Conservation (phyloP, 352 stramenopile species). For the Globisporangium spinosum region DNA sequence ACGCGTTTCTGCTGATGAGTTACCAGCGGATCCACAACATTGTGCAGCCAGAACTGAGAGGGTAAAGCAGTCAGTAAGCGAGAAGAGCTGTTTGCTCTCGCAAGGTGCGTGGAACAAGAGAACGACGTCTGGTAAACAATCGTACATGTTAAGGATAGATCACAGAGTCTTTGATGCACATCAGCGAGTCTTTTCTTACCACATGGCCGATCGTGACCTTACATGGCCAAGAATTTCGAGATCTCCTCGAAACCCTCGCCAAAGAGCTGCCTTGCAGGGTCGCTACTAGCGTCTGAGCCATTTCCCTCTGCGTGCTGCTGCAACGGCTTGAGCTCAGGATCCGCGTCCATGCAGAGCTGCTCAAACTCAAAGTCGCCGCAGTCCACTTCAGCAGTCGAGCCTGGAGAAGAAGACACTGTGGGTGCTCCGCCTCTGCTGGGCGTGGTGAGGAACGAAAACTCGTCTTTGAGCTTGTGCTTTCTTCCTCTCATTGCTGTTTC, state of each 20-base stretch:
- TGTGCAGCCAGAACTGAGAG: constrained; percentile 53
- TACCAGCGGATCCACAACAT: constrained; percentile 82
- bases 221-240: constrained; percentile 38
- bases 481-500: constrained; percentile 29
- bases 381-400: constrained; percentile 32
- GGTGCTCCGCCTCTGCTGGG: neutral
- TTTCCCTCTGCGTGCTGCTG: neutral
- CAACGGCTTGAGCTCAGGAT: constrained; percentile 55
- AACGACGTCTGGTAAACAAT: neutral
- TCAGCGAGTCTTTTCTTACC: neutral
- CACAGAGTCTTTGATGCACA: neutral
- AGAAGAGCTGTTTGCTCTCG: neutral
- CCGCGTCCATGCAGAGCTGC: constrained; percentile 71
- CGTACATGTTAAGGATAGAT: neutral
- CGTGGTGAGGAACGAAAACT: constrained; percentile 25
- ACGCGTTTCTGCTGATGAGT: constrained; percentile 80
- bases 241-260: constrained; percentile 49
- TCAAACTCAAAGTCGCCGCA: constrained; percentile 74
- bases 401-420: neutral
- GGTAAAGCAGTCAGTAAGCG: neutral
- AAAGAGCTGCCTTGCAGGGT: constrained; percentile 35
- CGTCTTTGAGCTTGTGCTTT: constrained; percentile 21
- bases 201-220: neutral
- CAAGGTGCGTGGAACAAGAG: neutral
- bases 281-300: constrained; percentile 1